These are phyloP conservation scores for Candida tropicalis DNA, from an alignment of 1,139 yeast species.

Conservation along the genomic window DNA sequence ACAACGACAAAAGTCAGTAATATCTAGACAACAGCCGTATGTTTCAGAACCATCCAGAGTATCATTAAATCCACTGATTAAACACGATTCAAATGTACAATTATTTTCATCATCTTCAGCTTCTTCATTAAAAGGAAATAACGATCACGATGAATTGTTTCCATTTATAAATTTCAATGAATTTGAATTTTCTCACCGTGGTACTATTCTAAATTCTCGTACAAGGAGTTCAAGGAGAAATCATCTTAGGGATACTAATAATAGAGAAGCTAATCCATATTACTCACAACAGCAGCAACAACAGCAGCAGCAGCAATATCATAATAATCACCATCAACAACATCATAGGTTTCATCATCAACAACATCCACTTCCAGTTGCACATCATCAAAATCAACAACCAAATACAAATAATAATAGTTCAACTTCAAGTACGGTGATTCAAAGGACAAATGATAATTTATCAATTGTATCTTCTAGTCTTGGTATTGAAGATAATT, in stretches of 20 bases:
- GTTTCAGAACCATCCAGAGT: neutral
- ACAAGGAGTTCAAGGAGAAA: conserved; percentile 5
- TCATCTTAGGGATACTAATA: neutral
- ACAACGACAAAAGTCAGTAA: neutral
- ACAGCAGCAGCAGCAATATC: neutral
- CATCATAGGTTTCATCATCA: neutral
- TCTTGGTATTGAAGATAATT: conserved; percentile 4
- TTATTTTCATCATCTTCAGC: neutral
- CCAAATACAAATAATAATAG: neutral
- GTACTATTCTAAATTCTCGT: conserved; percentile 8
- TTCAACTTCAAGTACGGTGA: conserved; percentile 1
- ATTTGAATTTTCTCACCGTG: conserved; percentile 14
- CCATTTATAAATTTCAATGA: conserved; percentile 12
- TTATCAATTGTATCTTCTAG: conserved; percentile 8
- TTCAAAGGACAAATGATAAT: conserved; percentile 2
- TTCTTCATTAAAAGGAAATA: neutral
- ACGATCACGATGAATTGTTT: conserved; percentile 5
- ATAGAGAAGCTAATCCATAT: neutral
- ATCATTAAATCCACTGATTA: neutral
- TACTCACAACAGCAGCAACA: neutral
- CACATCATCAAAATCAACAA: neutral
- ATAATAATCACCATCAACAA: neutral
- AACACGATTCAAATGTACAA: neutral
- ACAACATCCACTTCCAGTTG: neutral
- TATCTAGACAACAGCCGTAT: neutral